Conservation (phyloP, 305 asterid species). For the Salvia sclarea region DNA sequence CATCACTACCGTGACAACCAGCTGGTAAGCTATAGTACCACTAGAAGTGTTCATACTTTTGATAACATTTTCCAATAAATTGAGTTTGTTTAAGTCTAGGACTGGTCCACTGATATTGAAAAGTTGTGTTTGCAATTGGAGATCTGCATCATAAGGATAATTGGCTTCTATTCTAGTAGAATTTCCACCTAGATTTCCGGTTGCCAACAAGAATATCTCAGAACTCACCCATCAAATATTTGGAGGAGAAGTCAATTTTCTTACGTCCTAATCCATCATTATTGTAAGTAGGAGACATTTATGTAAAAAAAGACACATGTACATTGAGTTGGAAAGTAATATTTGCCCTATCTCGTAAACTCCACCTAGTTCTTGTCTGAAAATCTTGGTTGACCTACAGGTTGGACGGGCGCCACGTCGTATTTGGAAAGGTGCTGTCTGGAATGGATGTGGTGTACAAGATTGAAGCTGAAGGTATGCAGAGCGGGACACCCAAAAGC, state of each 20-base stretch:
- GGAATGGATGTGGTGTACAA: conserved; percentile 98
- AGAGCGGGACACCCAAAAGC: conserved; percentile 87
- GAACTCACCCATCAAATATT: not conserved
- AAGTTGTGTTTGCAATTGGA: not conserved
- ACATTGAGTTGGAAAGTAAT: too few species aligned
- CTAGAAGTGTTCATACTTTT: not conserved
- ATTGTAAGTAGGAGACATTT: too few species aligned
- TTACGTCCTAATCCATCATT: too few species aligned
- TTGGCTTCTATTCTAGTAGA: not conserved
- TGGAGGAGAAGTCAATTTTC: not conserved
- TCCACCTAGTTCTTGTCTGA: too few species aligned
- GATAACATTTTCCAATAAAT: not conserved
- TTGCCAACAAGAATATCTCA: not conserved
- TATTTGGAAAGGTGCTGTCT: conserved; percentile 88
- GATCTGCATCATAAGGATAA: not conserved
- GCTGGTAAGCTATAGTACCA: conserved; percentile 29
- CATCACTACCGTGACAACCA: conserved; percentile 47
- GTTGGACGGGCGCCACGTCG: conserved; percentile 97
- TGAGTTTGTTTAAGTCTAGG: not conserved
- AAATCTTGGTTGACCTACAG: too few species aligned
- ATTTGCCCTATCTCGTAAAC: too few species aligned
- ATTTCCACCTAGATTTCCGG: not conserved
- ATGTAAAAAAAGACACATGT: too few species aligned
- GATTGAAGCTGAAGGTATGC: conserved; percentile 91
- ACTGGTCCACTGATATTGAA: not conserved